Conservation (phyloP, 768 basidiomycete genomes). For the Auriscalpium orientale region DNA sequence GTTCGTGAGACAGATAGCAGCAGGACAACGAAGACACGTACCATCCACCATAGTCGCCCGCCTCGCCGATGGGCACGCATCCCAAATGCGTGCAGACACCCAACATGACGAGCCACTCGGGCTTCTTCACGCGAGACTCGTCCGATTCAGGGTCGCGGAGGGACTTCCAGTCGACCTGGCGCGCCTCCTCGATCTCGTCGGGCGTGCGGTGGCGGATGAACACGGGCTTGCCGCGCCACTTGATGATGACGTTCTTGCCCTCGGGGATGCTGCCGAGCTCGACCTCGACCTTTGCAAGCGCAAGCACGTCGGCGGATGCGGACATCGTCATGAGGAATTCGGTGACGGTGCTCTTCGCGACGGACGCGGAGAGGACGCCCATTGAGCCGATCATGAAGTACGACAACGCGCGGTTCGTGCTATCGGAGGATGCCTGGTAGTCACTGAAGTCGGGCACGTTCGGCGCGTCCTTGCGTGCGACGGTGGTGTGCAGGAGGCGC, state of each 20-base stretch:
- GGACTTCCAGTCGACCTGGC: constrained; percentile 71
- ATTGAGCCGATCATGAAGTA: constrained; percentile 90
- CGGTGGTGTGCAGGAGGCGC: constrained; percentile 74
- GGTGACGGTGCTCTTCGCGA: constrained; percentile 86
- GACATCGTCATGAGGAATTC: constrained; percentile 96
- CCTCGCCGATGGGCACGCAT: constrained; percentile 97
- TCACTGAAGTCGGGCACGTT: constrained; percentile 84
- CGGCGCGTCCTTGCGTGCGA: constrained; percentile 58
- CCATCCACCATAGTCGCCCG: constrained; percentile 98
- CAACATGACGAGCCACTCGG: constrained; percentile 92
- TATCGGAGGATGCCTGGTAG: constrained; percentile 65
- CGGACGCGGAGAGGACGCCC: constrained; percentile 90
- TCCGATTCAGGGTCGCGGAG: constrained; percentile 92
- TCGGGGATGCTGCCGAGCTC: constrained; percentile 87
- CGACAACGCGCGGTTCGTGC: constrained; percentile 66
- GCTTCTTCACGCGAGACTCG: constrained; percentile 82
- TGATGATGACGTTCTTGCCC: constrained; percentile 95
- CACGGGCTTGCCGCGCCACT: constrained; percentile 99
- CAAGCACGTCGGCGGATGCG: constrained; percentile 95
- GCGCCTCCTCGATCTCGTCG: constrained; percentile 90
- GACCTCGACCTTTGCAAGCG: constrained; percentile 96
- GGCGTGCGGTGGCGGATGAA: constrained; percentile 96
- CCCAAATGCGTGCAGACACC: constrained; percentile 97
- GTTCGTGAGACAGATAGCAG: not conserved
- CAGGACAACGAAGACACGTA: constrained; percentile 29